A percentile compares a stretch with the other conserved stretches of the same genome.
Evolutionary conservation across 495 filamentous ascomycete genomes (phyloP).

Genomic region (Xylaria curta): DNA sequence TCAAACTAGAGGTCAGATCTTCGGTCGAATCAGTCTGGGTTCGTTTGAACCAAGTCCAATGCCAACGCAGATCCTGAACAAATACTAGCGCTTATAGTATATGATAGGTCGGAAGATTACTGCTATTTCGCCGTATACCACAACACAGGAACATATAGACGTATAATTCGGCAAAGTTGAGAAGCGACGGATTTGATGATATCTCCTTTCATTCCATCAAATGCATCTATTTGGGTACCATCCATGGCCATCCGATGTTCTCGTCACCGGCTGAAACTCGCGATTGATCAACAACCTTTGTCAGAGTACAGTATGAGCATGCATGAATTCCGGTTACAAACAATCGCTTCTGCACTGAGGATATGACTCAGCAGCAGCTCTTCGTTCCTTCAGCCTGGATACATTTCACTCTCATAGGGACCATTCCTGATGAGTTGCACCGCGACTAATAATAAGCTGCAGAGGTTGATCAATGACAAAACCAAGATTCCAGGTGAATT

Average conservation of each 20-base stretch:
- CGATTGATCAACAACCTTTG: slow-evolving; percentile 13
- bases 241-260: neutral
- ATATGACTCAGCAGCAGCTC: slow-evolving; percentile 7
- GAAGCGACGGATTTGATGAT: neutral
- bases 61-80: slow-evolving; percentile 9
- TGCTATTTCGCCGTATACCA: neutral
- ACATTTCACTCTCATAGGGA: neutral
- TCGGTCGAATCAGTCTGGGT: neutral
- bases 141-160: neutral
- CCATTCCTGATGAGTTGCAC: neutral
- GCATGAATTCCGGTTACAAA: neutral
- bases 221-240: neutral
- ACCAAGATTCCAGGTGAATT: neutral
- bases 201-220: neutral
- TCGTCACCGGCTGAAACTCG: slow-evolving; percentile 1
- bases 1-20: neutral
- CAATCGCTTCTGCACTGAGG: neutral
- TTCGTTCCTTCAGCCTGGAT: neutral
- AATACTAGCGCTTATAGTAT: neutral
- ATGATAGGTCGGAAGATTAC: neutral
- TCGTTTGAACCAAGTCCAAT: slow-evolving; percentile 5
- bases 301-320: neutral
- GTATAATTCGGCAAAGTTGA: neutral
- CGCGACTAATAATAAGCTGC: slow-evolving; percentile 7
- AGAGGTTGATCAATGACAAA: neutral